These are phyloP conservation scores for Grosmannia clavigera DNA, from an alignment of 2,329 filamentous ascomycete species.

Conservation along the genomic window DNA sequence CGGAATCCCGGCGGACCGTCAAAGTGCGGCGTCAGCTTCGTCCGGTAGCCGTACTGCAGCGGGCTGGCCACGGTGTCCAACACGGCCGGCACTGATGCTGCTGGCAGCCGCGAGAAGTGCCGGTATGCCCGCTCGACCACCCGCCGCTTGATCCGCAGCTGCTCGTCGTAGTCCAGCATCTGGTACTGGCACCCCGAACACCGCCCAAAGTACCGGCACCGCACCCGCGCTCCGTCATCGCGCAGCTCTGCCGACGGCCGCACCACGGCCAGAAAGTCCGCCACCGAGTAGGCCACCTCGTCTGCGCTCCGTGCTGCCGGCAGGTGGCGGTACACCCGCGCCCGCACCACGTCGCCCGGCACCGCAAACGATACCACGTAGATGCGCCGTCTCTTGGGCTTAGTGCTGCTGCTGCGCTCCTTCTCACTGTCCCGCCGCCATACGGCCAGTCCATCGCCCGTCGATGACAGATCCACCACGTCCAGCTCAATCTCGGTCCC, in stretches of 20 bases:
- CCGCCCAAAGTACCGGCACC: conserved; percentile 73
- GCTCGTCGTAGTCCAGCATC: conserved; percentile 82
- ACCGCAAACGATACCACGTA: conserved; percentile 83
- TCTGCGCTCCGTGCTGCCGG: conserved; percentile 5
- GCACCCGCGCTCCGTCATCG: conserved; percentile 36
- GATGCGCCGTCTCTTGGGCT: conserved; percentile 46
- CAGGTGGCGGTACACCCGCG: conserved; percentile 67
- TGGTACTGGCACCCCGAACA: conserved; percentile 96
- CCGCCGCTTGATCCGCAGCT: conserved; percentile 70
- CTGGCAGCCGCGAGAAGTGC: conserved; percentile 77
- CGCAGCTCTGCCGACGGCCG: conserved; percentile 41
- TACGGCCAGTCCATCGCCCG: conserved; percentile 77
- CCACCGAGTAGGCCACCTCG: conserved; percentile 53
- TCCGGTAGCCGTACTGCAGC: conserved; percentile 84
- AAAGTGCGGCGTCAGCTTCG: conserved; percentile 95
- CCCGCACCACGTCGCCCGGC: conserved; percentile 69
- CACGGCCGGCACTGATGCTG: conserved; percentile 62
- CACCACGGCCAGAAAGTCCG: conserved; percentile 71
- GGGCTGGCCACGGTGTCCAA: conserved; percentile 82
- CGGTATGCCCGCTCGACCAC: conserved; percentile 85
- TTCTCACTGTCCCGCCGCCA: conserved; percentile 25
- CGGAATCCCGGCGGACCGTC: conserved; percentile 52
- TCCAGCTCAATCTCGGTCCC: conserved; percentile 71
- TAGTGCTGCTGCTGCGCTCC: neutral
- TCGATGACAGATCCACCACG: conserved; percentile 76